These are phyloP conservation scores for Epichloe coenophiala DNA, from an alignment of 2,329 filamentous ascomycete genomes.

Conservation along the genomic window DNA sequence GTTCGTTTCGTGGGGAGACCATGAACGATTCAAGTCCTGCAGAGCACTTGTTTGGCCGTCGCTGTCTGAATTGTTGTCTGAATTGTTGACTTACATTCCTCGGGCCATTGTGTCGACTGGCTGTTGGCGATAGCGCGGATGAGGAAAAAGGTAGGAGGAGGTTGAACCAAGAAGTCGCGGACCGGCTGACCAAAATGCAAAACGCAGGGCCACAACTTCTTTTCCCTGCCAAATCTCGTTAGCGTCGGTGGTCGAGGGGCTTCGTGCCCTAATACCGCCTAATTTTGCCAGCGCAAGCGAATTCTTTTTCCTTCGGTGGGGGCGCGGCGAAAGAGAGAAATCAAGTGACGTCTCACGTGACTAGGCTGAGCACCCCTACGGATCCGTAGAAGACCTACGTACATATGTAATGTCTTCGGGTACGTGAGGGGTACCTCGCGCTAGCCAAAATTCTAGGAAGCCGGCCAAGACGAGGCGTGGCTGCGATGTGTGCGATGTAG, in stretches of 20 bases:
- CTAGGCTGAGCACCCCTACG: background rate
- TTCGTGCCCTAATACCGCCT: slow-evolving; percentile 21
- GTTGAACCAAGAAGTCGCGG: slow-evolving; percentile 11
- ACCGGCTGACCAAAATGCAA: slow-evolving; percentile 10
- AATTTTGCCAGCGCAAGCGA: slow-evolving; percentile 1
- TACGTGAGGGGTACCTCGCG: no score
- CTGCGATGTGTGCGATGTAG: no score
- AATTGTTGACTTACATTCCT: slow-evolving; percentile 41
- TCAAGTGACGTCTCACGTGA: slow-evolving; percentile 7
- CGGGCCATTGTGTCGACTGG: slow-evolving; percentile 45
- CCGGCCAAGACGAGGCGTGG: no score
- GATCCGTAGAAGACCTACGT: no score
- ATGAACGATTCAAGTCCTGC: background rate
- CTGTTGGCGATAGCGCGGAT: slow-evolving; percentile 24
- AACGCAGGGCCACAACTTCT: slow-evolving; percentile 16
- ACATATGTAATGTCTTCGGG: no score
- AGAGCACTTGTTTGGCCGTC: no score
- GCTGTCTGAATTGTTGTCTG: background rate
- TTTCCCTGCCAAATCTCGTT: slow-evolving; percentile 12
- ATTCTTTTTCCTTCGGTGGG: background rate
- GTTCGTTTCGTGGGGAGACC: no score
- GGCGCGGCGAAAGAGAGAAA: background rate
- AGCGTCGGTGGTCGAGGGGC: slow-evolving; percentile 16
- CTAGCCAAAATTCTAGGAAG: no score
- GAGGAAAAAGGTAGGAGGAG: slow-evolving; percentile 16